Conservation (phyloP, 78 protist species). For the Dictyostelium capitatum region DNA sequence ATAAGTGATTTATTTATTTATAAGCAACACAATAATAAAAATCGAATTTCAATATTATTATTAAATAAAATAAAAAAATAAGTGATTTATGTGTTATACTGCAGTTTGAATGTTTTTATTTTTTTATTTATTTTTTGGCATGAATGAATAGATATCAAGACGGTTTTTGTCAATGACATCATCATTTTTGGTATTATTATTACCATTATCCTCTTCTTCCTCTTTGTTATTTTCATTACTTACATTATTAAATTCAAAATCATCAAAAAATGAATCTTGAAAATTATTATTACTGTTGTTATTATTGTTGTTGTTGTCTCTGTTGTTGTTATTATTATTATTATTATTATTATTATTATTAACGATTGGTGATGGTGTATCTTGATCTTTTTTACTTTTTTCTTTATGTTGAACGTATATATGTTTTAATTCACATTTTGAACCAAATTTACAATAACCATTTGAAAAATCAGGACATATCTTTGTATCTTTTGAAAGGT, state of each 20-base stretch:
- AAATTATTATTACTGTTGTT: neutral
- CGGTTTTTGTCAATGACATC: no score
- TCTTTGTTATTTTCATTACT: neutral
- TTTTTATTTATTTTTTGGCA: no score
- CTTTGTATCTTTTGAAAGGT: slow-evolving; percentile 62
- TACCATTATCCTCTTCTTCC: no score
- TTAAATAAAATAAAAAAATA: no score
- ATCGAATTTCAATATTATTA: no score
- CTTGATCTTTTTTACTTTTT: neutral
- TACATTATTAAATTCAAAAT: slow-evolving; percentile 9
- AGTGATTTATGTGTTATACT: no score
- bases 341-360: neutral
- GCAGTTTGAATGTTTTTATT: no score
- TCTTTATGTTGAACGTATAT: slow-evolving; percentile 21
- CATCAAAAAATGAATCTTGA: slow-evolving; percentile 18
- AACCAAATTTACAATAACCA: slow-evolving; percentile 62
- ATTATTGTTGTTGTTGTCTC: neutral
- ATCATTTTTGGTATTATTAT: no score
- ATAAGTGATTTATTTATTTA: no score
- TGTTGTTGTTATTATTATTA: neutral
- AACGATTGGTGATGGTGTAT: no score
- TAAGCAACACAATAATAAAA: no score
- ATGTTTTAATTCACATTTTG: slow-evolving; percentile 46
- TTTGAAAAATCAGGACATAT: slow-evolving; percentile 64
- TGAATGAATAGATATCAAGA: no score